Evolutionary conservation across 2,329 filamentous ascomycete genomes (phyloP).

Genomic region (Parastagonospora nodorum): DNA sequence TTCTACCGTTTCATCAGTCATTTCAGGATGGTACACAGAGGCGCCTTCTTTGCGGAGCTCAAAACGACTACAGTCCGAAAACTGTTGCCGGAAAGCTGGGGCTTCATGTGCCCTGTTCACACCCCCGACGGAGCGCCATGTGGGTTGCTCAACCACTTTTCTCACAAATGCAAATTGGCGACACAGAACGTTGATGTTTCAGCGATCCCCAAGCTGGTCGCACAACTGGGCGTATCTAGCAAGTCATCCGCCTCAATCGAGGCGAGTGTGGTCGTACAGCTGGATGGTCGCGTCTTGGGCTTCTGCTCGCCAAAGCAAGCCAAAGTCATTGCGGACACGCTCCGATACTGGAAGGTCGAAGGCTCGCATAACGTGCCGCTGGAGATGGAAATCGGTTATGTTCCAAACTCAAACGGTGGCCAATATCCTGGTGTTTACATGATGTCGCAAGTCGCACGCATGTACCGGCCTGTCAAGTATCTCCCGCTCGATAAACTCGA

Average conservation of each 20-base stretch:
- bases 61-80: constrained; percentile 98
- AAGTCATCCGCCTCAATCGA: constrained; percentile 77
- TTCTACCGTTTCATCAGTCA: constrained; percentile 98
- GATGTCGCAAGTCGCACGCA: constrained; percentile 80
- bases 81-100: constrained; percentile 94
- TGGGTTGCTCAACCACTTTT: constrained; percentile 90
- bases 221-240: constrained; percentile 77
- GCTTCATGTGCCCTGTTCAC: constrained; percentile 95
- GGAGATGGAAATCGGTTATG: constrained; percentile 88
- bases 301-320: constrained; percentile 89
- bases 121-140: constrained; percentile 96
- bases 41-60: constrained; percentile 96
- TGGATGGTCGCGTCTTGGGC: constrained; percentile 88
- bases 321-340: constrained; percentile 78
- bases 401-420: constrained; percentile 86
- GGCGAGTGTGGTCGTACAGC: constrained; percentile 85
- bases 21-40: constrained; percentile 98
- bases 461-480: constrained; percentile 92
- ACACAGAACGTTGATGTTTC: constrained; percentile 77
- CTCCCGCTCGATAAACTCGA: constrained; percentile 84
- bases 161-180: constrained; percentile 91
- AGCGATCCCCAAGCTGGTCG: constrained; percentile 72
- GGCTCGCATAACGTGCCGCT: constrained; percentile 78
- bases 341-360: constrained; percentile 95
- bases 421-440: constrained; percentile 97